Evolutionary conservation across 2,329 filamentous ascomycete species (phyloP).

Genomic region (Colletotrichum chrysophilum): DNA sequence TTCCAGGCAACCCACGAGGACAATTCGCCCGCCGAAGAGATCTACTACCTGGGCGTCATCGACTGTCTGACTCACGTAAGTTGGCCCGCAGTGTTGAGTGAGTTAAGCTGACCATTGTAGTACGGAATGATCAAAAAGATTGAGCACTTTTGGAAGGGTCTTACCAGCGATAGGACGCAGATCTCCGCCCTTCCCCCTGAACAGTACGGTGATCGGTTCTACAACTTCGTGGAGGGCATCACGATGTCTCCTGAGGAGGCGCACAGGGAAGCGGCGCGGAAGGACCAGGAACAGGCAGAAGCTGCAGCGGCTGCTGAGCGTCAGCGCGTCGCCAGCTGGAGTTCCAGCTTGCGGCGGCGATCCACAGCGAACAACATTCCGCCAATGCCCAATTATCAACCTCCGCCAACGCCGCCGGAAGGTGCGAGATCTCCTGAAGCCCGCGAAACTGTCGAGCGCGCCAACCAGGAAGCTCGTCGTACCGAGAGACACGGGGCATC

Average conservation of each 20-base stretch:
- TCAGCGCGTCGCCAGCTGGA: constrained; percentile 42
- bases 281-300: constrained; percentile 64
- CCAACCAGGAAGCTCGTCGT: constrained; percentile 40
- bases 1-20: constrained; percentile 93
- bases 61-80: constrained; percentile 96
- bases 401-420: constrained; percentile 44
- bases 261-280: constrained; percentile 64
- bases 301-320: constrained; percentile 37
- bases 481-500: constrained; percentile 35
- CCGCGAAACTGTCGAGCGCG: constrained; percentile 45
- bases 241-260: constrained; percentile 91
- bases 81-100: constrained; percentile 26
- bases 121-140: constrained; percentile 94
- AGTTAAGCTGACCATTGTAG: constrained; percentile 47
- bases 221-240: constrained; percentile 88
- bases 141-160: constrained; percentile 96
- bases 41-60: constrained; percentile 98
- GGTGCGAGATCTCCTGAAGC: constrained; percentile 40
- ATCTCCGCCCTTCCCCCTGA: constrained; percentile 93
- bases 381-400: constrained; percentile 51
- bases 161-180: constrained; percentile 81
- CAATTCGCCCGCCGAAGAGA: constrained; percentile 82
- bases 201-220: constrained; percentile 91
- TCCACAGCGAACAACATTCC: constrained; percentile 36
- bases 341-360: constrained; percentile 36